Evolutionary conservation across 2,329 filamentous ascomycete species (phyloP).

Genomic region (Calonectria ilicicola): DNA sequence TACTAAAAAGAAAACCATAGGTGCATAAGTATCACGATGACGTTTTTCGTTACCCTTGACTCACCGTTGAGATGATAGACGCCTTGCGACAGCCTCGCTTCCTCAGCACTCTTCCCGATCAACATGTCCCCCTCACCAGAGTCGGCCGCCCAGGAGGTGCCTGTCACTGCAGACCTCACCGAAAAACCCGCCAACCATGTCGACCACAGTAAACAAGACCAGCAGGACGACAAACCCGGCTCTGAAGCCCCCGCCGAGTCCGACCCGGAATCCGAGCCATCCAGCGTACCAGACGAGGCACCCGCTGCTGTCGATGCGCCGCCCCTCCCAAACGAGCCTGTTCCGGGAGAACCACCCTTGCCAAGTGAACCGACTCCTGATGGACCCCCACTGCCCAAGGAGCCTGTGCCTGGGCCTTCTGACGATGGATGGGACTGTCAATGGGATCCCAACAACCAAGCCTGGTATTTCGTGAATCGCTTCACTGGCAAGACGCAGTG

Average conservation of each 20-base stretch:
- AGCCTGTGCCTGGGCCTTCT: conserved; percentile 64
- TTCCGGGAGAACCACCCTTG: conserved; percentile 46
- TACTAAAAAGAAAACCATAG: conserved; percentile 47
- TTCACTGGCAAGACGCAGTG: conserved; percentile 82
- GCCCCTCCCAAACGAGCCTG: conserved; percentile 51
- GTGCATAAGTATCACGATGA: conserved; percentile 55
- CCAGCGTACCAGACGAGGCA: conserved; percentile 7
- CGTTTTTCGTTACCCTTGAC: conserved; percentile 48
- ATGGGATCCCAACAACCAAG: conserved; percentile 77
- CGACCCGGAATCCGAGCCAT: conserved; percentile 21
- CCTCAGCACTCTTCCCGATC: neutral
- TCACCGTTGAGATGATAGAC: conserved; percentile 53
- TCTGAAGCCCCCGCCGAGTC: conserved; percentile 38
- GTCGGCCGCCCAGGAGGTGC: conserved; percentile 27
- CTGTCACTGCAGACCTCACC: conserved; percentile 16
- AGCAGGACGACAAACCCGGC: conserved; percentile 4
- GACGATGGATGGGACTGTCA: conserved; percentile 84
- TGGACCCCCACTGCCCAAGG: conserved; percentile 56
- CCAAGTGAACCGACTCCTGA: conserved; percentile 45
- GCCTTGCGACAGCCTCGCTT: conserved; percentile 36
- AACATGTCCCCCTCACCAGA: conserved; percentile 39
- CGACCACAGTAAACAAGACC: conserved; percentile 20
- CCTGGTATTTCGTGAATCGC: conserved; percentile 89
- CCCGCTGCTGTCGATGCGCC: conserved; percentile 43
- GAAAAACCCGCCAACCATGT: conserved; percentile 25